These are phyloP conservation scores for Nemophila menziesii DNA, from an alignment of 257 asterid genomes.

Conservation along the genomic window DNA sequence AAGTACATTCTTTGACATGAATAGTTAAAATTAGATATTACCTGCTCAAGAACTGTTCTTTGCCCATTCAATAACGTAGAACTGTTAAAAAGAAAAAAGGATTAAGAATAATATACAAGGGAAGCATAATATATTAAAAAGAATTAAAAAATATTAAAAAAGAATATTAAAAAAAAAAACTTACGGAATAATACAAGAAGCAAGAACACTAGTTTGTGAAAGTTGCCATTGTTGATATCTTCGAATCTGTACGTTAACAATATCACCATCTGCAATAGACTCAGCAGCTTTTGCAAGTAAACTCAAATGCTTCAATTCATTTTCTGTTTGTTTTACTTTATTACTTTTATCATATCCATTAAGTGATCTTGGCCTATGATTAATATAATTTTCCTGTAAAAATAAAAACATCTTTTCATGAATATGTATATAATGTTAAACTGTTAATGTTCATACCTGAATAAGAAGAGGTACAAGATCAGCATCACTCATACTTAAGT, in stretches of 20 bases:
- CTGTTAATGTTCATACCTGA: constrained; percentile 48
- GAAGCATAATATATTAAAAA: too few species aligned
- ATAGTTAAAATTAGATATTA: too few species aligned
- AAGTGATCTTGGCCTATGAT: constrained; percentile 67
- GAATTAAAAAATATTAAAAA: too few species aligned
- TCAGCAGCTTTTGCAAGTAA: constrained; percentile 80
- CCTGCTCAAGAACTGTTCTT: constrained; percentile 83
- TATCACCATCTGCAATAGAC: constrained; percentile 96
- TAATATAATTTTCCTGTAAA: constrained; percentile 94
- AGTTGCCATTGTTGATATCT: constrained; percentile 97
- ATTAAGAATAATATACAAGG: background rate
- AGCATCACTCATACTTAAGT: constrained; percentile 94
- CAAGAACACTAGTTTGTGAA: constrained; percentile 62
- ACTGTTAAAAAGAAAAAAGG: constrained; percentile 31
- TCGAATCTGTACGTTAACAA: constrained; percentile 82
- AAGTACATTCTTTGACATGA: too few species aligned
- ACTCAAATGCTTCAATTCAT: constrained; percentile 65
- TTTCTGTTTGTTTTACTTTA: background rate
- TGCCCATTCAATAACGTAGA: constrained; percentile 89
- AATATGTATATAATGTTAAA: constrained; percentile 9
- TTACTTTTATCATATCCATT: constrained; percentile 55
- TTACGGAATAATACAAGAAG: constrained; percentile 85
- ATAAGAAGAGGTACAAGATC: constrained; percentile 92
- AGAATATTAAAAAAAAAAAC: constrained; percentile 15
- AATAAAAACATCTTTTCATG: constrained; percentile 15